Base-by-base conservation (phyloP, 306 rosid genomes). In the Sophora flavescens region DNA sequence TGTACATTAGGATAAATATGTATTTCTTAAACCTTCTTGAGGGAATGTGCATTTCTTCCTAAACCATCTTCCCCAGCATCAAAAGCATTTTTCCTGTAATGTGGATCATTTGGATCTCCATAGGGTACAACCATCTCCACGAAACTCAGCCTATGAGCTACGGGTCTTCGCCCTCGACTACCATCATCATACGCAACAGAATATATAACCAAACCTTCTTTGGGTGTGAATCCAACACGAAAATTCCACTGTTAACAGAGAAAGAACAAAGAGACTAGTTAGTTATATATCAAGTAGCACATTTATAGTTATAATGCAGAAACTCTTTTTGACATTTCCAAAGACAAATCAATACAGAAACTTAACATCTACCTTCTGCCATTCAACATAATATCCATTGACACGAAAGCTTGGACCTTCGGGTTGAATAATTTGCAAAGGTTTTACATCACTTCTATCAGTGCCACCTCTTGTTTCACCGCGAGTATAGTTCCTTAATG, bases 391-490 rank as follows among this genome's bases (percentile, higher is more conserved):
- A 82, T 87, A 54, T 13, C 98, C 97, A 80, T 87, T 84, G 58
- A 89, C 96, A 70, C 96, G 97, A 73, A 93, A 93, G 86, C 98
- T 93, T 32, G 98, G 97, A 82, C 98, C 97, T 88, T 93, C 98
- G 58, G 96, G 91, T 80, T 93, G 98, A 80, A 87, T 30, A 80
- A 93, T 89, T 76, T 86, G 91, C 69, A 93, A 85, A 47, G 96
- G 93, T 70, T 93, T 93, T 63, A 93, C 81, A 79, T 93, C 98
- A 85, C 98, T 93, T 77, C 98, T 88, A 81, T 91, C 98, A 74
- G 80, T 80, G 64, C 98, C 92, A 60, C 96, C 96, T 83, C 98
- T 89, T 76, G 90, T 88, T 89, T 91, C 98, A 39, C 98, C 97
- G 12, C 91, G 41, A 78, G 98, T 91, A 79, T 91, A 93, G 78